Evolutionary conservation across 2,329 filamentous ascomycete species (phyloP), one percentile per base, ranked within the genome.

Genomic region (Cordyceps tenuipes): DNA sequence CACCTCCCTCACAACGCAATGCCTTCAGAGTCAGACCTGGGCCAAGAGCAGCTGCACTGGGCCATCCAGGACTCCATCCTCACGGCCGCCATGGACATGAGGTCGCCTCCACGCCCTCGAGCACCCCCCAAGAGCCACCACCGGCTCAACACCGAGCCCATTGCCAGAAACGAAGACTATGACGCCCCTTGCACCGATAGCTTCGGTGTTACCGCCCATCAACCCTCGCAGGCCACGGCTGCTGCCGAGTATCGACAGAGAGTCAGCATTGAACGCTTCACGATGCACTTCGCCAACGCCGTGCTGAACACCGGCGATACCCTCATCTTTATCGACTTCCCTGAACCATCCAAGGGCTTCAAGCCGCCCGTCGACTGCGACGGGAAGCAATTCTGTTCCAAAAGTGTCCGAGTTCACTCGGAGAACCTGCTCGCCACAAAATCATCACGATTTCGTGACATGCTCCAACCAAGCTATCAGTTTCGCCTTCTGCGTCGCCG

Each of bases 371-470:
- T 63, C 31, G 72, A 71, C 65, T 79, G 76, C 65, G 69, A 71
- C 62, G 73, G 68, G 61, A 64, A 68, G 26, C 61, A 41, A 3
- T 72, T 70, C 64, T 65, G 63, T 21, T 71, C 73, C 3, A 71
- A 76, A 36, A 60, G 68, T 23, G 70, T 82, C 58, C 73, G 73
- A 2, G 76, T 82, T 59, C 71, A 76, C 60, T 81, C 79, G 1
- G 66, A 73, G 2, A 79, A 76, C 48, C 71, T 84, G 5, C 68
- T 76, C 5, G 71, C 68, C 1, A 78, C 79, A 5, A 74, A 73
- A 1, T 83, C 81, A 0, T 65, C 70, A 21, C 75, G 77, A 47
- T 81, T 84, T 57, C 65, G 66, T n/a, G 70, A 73, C 2, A 73
- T 79, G 68, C 70, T 83, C 3, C 69, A 68, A 12, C 74, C 76